Percentiles rank a stretch among this genome's conserved stretches.
Conservation (phyloP, 176 grass and related monocot genomes). For the Triticum urartu region DNA sequence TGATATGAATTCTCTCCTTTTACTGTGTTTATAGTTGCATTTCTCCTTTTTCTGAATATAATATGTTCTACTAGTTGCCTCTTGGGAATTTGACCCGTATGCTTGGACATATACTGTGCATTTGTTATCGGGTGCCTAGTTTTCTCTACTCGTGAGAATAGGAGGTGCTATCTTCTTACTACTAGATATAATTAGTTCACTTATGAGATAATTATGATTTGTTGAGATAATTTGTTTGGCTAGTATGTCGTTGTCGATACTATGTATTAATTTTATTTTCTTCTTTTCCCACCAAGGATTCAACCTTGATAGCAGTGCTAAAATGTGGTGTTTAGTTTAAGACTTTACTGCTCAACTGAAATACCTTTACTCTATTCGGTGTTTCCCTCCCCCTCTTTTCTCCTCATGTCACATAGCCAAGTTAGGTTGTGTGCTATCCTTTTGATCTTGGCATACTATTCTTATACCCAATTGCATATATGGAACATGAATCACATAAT, state of each 20-base stretch:
- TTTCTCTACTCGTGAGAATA: constrained; percentile 3
- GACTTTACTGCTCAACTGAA: constrained; percentile 62
- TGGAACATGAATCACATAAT: too few species aligned
- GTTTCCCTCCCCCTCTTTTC: not conserved
- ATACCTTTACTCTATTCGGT: not conserved
- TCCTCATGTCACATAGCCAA: not conserved
- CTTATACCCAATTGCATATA: not conserved
- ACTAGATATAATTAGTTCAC: constrained; percentile 6
- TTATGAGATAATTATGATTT: not conserved
- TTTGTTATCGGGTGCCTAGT: constrained; percentile 74
- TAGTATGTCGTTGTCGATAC: not conserved
- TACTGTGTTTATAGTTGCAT: not conserved
- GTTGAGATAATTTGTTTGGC: not conserved
- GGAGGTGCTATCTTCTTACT: not conserved
- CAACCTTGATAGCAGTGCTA: constrained; percentile 83
- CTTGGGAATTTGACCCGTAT: constrained; percentile 89
- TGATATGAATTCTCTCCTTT: not conserved
- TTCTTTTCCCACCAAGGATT: constrained; percentile 60
- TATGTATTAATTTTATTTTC: constrained; percentile 27
- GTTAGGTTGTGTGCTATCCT: not conserved
- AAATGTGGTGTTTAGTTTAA: constrained; percentile 88
- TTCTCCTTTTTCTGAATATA: not conserved
- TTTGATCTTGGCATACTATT: not conserved
- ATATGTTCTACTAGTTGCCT: constrained; percentile 69
- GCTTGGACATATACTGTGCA: constrained; percentile 89